A percentile compares a stretch with the other conserved stretches of the same genome.
Conservation (phyloP, 2,329 filamentous ascomycete genomes). For the Fusarium protoensiforme region DNA sequence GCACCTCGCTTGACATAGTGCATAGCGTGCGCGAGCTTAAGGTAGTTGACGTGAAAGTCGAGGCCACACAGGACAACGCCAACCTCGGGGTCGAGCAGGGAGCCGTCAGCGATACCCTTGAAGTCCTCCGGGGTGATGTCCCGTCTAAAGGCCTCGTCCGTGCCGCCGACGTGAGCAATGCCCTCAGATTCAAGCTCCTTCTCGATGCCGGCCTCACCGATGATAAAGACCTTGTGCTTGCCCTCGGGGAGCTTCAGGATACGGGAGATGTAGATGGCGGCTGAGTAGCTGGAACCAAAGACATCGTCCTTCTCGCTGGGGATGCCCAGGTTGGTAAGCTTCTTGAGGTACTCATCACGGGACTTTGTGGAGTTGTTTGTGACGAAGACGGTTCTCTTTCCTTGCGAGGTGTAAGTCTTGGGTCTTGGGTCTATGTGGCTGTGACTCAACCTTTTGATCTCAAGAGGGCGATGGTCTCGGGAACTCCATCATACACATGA, state of each 20-base stretch:
- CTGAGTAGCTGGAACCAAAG: slow-evolving; percentile 94
- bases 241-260: slow-evolving; percentile 83
- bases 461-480: slow-evolving; percentile 86
- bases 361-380: slow-evolving; percentile 99
- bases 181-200: slow-evolving; percentile 85
- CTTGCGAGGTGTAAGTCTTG: slow-evolving; percentile 55
- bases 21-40: slow-evolving; percentile 86
- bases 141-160: slow-evolving; percentile 80
- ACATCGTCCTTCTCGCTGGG: slow-evolving; percentile 86
- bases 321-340: slow-evolving; percentile 85
- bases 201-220: slow-evolving; percentile 93
- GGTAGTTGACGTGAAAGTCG: slow-evolving; percentile 95
- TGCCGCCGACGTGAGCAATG: slow-evolving; percentile 85
- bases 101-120: slow-evolving; percentile 78
- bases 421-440: not conserved
- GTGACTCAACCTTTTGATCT: slow-evolving; percentile 75
- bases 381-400: slow-evolving; percentile 93
- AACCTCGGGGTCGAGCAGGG: slow-evolving; percentile 85
- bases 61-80: slow-evolving; percentile 89
- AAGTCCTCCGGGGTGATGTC: slow-evolving; percentile 87
- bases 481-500: slow-evolving; percentile 84
- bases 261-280: slow-evolving; percentile 93
- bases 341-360: slow-evolving; percentile 90
- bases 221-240: slow-evolving; percentile 93
- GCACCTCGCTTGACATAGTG: slow-evolving; percentile 89